A percentile compares a stretch with the other conserved stretches of the same genome.
These are phyloP conservation scores for Coemansia sp. DNA, from an alignment of 192 early-diverging fungal species.

Conservation along the genomic window DNA sequence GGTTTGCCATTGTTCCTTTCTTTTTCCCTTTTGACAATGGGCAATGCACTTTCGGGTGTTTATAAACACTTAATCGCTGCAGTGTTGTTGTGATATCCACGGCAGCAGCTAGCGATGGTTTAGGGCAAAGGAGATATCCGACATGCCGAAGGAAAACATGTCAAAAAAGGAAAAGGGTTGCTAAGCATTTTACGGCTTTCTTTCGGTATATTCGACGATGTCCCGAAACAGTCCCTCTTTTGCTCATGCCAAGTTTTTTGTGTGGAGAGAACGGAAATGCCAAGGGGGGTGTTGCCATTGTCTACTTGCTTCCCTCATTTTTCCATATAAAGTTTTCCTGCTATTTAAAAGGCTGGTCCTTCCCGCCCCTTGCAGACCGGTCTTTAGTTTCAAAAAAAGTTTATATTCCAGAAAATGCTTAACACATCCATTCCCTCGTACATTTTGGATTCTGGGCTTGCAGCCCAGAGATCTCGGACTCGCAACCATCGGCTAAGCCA, in stretches of 20 bases:
- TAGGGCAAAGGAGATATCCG: too few relatives aligned
- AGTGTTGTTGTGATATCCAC: not conserved
- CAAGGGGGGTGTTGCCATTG: not conserved
- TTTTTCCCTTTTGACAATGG: conserved; percentile 4
- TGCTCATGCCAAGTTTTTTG: conserved; percentile 8
- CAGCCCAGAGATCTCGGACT: conserved; percentile 38
- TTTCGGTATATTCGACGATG: conserved; percentile 2
- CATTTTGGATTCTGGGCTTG: conserved; percentile 42
- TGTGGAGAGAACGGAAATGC: conserved; percentile 8
- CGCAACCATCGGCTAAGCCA: conserved; percentile 24
- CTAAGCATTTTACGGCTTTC: conserved; percentile 8
- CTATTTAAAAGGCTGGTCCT: too few relatives aligned
- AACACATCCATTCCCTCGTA: conserved; percentile 31
- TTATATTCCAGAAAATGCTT: conserved; percentile 6
- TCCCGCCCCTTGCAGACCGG: not conserved
- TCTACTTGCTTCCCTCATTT: not conserved
- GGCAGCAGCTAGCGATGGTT: too few relatives aligned
- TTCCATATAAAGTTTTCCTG: not conserved
- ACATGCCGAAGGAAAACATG: too few relatives aligned
- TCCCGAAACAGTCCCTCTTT: conserved; percentile 12
- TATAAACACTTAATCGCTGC: not conserved
- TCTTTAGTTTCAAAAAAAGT: not conserved
- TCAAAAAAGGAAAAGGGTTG: not conserved
- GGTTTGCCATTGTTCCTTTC: not conserved
- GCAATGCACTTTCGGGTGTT: not conserved